These are phyloP conservation scores for Apiospora sp. DNA, from an alignment of 2,329 filamentous ascomycete species.

Conservation along the genomic window DNA sequence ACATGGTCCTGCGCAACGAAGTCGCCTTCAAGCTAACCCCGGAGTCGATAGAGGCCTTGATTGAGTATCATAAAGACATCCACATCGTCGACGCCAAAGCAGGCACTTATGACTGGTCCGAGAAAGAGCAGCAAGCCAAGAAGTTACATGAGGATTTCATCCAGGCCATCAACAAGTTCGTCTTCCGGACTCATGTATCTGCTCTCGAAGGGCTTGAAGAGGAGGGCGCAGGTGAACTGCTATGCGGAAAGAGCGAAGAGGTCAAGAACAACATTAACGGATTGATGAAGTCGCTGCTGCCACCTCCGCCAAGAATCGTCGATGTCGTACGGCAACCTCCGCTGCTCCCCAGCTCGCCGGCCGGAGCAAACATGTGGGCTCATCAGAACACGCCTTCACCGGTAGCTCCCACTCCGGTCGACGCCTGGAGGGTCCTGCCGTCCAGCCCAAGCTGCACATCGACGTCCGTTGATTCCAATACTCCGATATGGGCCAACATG, in stretches of 20 bases:
- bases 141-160: conserved; percentile 97
- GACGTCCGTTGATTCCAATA: conserved; percentile 71
- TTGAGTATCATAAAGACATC: conserved; percentile 96
- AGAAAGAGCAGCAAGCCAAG: conserved; percentile 96
- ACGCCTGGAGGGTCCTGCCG: conserved; percentile 89
- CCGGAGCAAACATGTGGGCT: conserved; percentile 81
- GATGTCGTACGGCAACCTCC: conserved; percentile 88
- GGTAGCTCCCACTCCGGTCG: conserved; percentile 74
- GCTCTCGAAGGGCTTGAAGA: conserved; percentile 96
- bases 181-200: conserved; percentile 87
- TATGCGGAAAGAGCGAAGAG: conserved; percentile 90
- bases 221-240: conserved; percentile 91
- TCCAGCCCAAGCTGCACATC: conserved; percentile 85
- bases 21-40: conserved; percentile 97
- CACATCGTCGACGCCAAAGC: conserved; percentile 91
- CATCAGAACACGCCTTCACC: conserved; percentile 73
- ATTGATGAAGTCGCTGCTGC: conserved; percentile 87
- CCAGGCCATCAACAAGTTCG: conserved; percentile 96
- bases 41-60: conserved; percentile 90
- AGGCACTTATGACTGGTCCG: conserved; percentile 91
- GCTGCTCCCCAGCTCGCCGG: conserved; percentile 83
- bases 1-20: conserved; percentile 97
- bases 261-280: conserved; percentile 87
- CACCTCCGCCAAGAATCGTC: conserved; percentile 85
- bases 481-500: conserved; percentile 82